A percentile compares a stretch with the other conserved stretches of the same genome.
Evolutionary conservation across 768 basidiomycete species (phyloP).

Genomic region (Russula sp.): DNA sequence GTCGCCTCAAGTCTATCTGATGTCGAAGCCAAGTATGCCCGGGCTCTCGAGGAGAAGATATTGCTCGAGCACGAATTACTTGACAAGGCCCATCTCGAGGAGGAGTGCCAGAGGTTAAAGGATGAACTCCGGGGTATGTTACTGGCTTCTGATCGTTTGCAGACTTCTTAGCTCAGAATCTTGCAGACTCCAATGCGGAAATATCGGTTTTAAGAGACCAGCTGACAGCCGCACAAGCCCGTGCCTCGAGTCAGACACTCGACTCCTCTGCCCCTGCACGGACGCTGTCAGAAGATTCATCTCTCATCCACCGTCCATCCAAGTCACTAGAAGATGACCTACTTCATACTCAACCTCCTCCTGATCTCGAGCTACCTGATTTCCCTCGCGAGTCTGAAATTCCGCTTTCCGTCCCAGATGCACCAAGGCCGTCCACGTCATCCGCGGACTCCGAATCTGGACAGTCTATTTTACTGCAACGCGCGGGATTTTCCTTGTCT

Average conservation of each 20-base stretch:
- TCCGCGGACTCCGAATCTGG: conserved; percentile 28
- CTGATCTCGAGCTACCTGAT: conserved; percentile 55
- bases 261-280: conserved; percentile 23
- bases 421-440: conserved; percentile 16
- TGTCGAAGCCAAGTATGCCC: conserved; percentile 82
- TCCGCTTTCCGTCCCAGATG: conserved; percentile 4
- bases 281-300: conserved; percentile 29
- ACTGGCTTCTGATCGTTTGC: conserved; percentile 1
- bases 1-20: conserved; percentile 77
- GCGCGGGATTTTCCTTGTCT: conserved; percentile 39
- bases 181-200: conserved; percentile 76
- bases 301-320: conserved; percentile 21
- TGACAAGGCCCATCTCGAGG: conserved; percentile 84
- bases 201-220: conserved; percentile 78
- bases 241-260: conserved; percentile 23
- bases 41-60: conserved; percentile 93
- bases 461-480: conserved; percentile 44
- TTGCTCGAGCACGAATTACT: conserved; percentile 92
- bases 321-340: conserved; percentile 49
- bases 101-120: conserved; percentile 82
- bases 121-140: conserved; percentile 85
- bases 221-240: conserved; percentile 36
- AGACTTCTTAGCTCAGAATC: conserved; percentile 12
- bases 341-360: conserved; percentile 48
- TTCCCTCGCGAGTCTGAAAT: conserved; percentile 33